A percentile compares a stretch with the other conserved stretches of the same genome.
Evolutionary conservation across 164 flowering plant species (phyloP).

Genomic region (Protea cynaroides): DNA sequence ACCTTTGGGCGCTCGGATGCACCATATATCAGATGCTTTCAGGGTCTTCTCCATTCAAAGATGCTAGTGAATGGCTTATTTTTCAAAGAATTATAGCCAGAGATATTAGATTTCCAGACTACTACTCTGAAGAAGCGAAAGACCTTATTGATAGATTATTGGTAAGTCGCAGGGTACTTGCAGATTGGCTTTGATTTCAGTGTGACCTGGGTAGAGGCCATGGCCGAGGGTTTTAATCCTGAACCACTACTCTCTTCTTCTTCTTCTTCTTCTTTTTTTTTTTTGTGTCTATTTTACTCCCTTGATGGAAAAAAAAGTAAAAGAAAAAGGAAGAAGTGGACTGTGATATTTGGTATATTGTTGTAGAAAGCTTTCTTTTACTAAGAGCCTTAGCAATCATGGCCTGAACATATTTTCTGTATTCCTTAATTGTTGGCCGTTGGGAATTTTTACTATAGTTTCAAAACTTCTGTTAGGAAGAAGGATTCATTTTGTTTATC

Average conservation of each 20-base stretch:
- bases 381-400: too few relatives aligned
- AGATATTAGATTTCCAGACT: slow-evolving; percentile 79
- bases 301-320: too few relatives aligned
- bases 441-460: too few relatives aligned
- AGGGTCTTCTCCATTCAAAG: slow-evolving; percentile 97
- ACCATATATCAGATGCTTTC: slow-evolving; percentile 99
- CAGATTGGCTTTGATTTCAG: not conserved
- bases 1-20: slow-evolving; percentile 99
- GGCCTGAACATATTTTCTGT: too few relatives aligned
- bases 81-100: slow-evolving; percentile 95
- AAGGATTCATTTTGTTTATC: too few relatives aligned
- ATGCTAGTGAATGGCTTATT: slow-evolving; percentile 99
- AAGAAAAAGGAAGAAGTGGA: too few relatives aligned
- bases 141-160: slow-evolving; percentile 83
- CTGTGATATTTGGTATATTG: too few relatives aligned
- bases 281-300: too few relatives aligned
- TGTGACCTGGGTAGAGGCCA: not conserved
- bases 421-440: too few relatives aligned
- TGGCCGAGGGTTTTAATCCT: not conserved
- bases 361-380: too few relatives aligned
- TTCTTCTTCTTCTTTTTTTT: too few relatives aligned
- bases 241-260: not conserved
- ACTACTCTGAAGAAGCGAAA: slow-evolving; percentile 76
- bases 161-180: slow-evolving; percentile 38
- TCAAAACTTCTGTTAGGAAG: too few relatives aligned